Base-by-base conservation (phyloP, 768 basidiomycete species). In the Strobilomyces echinocephalus region DNA sequence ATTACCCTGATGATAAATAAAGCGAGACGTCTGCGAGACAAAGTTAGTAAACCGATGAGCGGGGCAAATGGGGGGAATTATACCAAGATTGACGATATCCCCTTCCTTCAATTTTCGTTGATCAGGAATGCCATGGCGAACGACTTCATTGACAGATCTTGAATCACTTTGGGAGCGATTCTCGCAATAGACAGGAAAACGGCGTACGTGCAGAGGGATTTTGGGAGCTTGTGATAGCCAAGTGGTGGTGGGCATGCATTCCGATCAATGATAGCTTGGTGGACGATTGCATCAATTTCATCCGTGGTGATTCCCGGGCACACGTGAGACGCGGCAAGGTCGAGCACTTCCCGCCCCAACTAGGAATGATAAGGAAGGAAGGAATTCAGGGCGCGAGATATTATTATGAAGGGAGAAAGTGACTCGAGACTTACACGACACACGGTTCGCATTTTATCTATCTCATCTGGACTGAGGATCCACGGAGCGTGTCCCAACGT, bases 71-170 rank as follows among this genome's bases (percentile, higher is more conserved):
- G 48, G 55, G 36, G 49, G 52, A n/a, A 66, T 76, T 54, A 57
- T 24, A 87, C 90, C 94, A 49, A 99, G 83, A 72, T 99, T 99
- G 68, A 98, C 76, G 60, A 98, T 98, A 72, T 99, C 97, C 16
- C 97, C 97, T 59, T 97, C 91, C 62, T 79, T 79, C 59, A 94
- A 70, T 62, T 83, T 86, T 56, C 89, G 74, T 65, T 87, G 78
- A 73, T 95, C 92, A 35, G 95, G 94, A 57, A 95, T 95, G 52
- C 95, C 97, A 69, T 99, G 97, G 69, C 97, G 98, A 62, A 99
- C 95, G 47, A 82, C 88, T 71, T 98, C 95, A 69, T 99, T 99
- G 21, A 98, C 73, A 39, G 92, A 94, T 20, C 91, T 64, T 91
- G 48, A 24, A 60, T 42, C 16, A 36, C 34, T 48, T 58, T 50